phyloP scores from a whole-genome alignment of 805 yeast species.

The Priceomyces medius region DNA sequence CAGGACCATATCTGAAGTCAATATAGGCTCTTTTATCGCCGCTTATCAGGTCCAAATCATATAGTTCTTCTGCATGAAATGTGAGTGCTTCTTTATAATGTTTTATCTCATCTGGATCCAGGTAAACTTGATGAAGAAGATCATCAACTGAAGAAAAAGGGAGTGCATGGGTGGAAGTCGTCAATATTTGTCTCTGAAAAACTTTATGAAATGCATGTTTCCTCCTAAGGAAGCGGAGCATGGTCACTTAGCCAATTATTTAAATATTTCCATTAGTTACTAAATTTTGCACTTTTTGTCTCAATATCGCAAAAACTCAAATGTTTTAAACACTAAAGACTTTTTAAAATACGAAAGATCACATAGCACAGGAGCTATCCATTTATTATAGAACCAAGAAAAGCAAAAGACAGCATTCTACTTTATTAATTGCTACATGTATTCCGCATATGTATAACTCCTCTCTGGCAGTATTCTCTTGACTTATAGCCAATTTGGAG shows the following conservation, averaged over 20 bases:
- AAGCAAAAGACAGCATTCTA: too few species aligned
- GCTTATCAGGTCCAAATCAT: conserved; percentile 3
- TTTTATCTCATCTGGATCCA: conserved; percentile 4
- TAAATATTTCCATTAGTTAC: background rate
- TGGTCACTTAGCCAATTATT: background rate
- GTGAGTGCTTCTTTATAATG: conserved; percentile 5
- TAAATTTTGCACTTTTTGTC: background rate
- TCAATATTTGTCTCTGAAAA: background rate
- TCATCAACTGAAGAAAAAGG: background rate
- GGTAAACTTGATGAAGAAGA: conserved; percentile 7
- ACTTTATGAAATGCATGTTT: background rate
- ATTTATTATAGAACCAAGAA: too few species aligned
- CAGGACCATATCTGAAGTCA: conserved; percentile 5
- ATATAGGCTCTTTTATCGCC: conserved; percentile 4
- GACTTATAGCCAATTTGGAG: too few species aligned
- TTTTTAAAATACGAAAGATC: too few species aligned
- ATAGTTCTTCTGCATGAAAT: conserved; percentile 5
- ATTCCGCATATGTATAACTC: too few species aligned
- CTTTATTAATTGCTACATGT: too few species aligned
- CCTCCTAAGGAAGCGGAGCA: background rate
- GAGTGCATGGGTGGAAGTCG: background rate
- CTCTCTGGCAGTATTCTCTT: too few species aligned
- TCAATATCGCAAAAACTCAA: background rate
- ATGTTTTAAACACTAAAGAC: background rate
- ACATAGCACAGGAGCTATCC: too few species aligned